Conservation (phyloP, 2,329 filamentous ascomycete genomes). For the Botrytis elliptica region DNA sequence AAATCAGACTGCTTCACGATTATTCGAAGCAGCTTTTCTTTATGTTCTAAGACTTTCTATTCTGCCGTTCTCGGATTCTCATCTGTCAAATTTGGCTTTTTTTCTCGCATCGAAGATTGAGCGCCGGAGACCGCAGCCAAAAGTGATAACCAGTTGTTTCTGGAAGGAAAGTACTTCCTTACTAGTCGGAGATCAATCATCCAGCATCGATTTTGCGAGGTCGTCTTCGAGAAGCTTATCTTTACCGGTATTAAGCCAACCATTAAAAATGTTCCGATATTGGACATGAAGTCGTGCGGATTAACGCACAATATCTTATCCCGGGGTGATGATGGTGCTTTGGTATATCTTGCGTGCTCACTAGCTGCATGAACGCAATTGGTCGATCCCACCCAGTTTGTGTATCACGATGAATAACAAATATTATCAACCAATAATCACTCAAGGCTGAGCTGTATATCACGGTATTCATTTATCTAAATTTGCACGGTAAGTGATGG, state of each 20-base stretch:
- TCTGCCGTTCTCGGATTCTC: background rate
- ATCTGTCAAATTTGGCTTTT: background rate
- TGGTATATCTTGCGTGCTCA: conserved; percentile 5
- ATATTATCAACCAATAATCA: background rate
- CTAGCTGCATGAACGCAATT: background rate
- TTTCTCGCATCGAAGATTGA: background rate
- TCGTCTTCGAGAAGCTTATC: background rate
- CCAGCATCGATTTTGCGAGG: background rate
- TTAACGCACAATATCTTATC: background rate
- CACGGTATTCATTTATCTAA: background rate
- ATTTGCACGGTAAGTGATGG: background rate
- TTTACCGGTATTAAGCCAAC: background rate
- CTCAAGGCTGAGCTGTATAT: background rate
- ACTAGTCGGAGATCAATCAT: background rate
- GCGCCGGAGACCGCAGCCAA: background rate
- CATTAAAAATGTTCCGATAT: background rate
- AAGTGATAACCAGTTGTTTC: background rate
- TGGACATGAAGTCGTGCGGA: background rate
- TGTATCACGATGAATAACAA: background rate
- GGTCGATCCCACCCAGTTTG: background rate
- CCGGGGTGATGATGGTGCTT: conserved; percentile 4
- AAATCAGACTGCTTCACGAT: background rate
- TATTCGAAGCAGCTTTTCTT: background rate
- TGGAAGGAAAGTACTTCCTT: background rate
- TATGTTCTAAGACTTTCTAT: background rate